Conservation (phyloP, 306 rosid species). For the Styphnolobium japonicum region DNA sequence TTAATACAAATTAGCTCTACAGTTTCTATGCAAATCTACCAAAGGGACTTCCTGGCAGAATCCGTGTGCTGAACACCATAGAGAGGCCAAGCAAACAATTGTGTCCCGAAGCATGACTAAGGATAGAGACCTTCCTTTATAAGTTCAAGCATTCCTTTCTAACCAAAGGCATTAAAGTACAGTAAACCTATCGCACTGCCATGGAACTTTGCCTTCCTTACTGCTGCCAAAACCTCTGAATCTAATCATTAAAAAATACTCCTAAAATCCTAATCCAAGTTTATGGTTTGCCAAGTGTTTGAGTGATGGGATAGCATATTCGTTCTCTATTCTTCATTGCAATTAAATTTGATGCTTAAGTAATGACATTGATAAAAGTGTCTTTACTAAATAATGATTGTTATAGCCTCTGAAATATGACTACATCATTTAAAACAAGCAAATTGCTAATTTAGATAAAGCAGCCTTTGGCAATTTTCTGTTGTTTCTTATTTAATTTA, state of each 20-base stretch:
- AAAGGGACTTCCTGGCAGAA: neutral
- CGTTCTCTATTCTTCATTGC: neutral
- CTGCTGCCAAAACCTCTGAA: neutral
- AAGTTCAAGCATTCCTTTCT: neutral
- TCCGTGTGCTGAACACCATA: neutral
- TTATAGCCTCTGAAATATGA: neutral
- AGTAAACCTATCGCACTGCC: neutral
- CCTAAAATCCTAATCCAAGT: neutral
- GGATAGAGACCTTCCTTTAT: neutral
- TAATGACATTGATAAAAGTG: neutral
- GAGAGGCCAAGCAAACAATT: neutral
- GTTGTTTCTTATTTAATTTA: neutral
- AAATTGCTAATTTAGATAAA: neutral
- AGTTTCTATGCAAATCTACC: neutral
- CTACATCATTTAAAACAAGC: neutral
- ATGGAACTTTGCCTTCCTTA: neutral
- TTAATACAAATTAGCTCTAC: neutral
- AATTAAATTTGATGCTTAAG: neutral
- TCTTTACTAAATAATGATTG: neutral
- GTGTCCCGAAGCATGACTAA: neutral
- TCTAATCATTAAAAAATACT: neutral
- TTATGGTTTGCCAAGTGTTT: neutral
- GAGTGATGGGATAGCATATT: neutral
- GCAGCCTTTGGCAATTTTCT: neutral
- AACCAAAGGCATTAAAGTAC: neutral